phyloP scores from a whole-genome alignment of 2,329 filamentous ascomycete genomes.

The Clonostachys sp. region DNA sequence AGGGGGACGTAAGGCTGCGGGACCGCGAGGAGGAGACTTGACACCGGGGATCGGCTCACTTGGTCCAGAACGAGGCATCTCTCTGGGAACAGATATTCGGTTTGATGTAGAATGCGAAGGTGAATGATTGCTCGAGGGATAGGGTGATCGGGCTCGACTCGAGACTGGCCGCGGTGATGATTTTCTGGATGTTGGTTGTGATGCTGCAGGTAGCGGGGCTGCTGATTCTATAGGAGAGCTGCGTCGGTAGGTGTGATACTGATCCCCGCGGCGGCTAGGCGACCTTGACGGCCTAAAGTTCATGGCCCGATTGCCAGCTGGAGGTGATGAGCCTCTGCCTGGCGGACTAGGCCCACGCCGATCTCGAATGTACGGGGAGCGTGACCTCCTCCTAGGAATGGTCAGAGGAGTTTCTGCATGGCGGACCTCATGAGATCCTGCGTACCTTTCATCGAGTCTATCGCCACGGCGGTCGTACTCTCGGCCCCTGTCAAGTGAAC shows the following conservation, averaged over 20 bases:
- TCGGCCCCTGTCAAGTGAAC: constrained; percentile 19
- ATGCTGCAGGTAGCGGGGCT: constrained; percentile 32
- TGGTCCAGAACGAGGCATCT: not conserved
- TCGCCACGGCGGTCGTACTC: constrained; percentile 28
- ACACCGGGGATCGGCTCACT: constrained; percentile 1
- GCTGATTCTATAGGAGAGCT: constrained; percentile 37
- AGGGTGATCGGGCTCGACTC: constrained; percentile 40
- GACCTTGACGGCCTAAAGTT: constrained; percentile 49
- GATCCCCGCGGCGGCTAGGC: constrained; percentile 39
- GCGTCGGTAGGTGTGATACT: constrained; percentile 38
- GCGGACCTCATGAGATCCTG: too few relatives aligned
- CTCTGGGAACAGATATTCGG: not conserved
- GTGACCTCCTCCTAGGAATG: constrained; percentile 42
- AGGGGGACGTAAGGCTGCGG: constrained; percentile 48
- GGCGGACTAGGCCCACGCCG: constrained; percentile 14
- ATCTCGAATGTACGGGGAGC: constrained; percentile 47
- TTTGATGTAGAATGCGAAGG: constrained; percentile 9
- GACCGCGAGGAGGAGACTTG: constrained; percentile 49
- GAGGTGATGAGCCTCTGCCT: constrained; percentile 20
- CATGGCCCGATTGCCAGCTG: constrained; percentile 25
- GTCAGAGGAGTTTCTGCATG: constrained; percentile 7
- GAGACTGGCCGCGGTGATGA: constrained; percentile 48
- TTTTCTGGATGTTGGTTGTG: constrained; percentile 43
- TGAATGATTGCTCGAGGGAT: constrained; percentile 34
- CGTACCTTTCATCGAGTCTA: constrained; percentile 18